These are phyloP conservation scores for Cyclostephanos tholiformis DNA, from an alignment of 108 stramenopile species.

Conservation along the genomic window DNA sequence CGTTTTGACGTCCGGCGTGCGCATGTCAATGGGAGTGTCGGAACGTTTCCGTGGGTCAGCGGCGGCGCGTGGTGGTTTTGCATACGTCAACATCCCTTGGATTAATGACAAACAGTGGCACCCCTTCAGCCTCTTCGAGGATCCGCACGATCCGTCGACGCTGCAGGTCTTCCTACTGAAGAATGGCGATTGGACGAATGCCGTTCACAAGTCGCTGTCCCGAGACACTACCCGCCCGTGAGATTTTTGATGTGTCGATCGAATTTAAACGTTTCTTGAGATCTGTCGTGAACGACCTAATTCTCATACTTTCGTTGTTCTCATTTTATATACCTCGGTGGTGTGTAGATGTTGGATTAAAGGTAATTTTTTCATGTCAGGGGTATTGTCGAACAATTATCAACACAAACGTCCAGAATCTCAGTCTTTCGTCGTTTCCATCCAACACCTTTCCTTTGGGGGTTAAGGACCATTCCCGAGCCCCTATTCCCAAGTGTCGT, in stretches of 20 bases:
- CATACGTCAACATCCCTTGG: conserved; percentile 49
- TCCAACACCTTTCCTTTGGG: too few relatives aligned
- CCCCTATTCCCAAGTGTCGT: conserved; percentile 38
- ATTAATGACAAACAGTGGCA: conserved; percentile 53
- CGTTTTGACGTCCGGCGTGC: conserved; percentile 43
- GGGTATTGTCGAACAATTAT: too few relatives aligned
- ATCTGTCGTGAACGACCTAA: not conserved
- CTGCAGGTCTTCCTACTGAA: conserved; percentile 52
- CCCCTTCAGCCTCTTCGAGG: conserved; percentile 49
- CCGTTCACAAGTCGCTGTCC: conserved; percentile 14
- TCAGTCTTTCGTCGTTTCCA: too few relatives aligned
- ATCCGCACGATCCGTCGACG: conserved; percentile 26
- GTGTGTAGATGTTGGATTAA: conserved; percentile 37
- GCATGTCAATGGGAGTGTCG: conserved; percentile 45
- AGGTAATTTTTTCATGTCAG: too few relatives aligned
- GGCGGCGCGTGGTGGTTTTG: conserved; percentile 19
- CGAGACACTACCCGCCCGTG: conserved; percentile 9
- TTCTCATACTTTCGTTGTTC: not conserved
- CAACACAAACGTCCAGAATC: too few relatives aligned
- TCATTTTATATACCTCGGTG: conserved; percentile 10
- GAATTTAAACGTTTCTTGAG: not conserved
- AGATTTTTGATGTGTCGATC: not conserved
- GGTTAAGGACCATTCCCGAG: conserved; percentile 53
- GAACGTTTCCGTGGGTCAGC: conserved; percentile 20
- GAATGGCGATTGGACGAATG: too few relatives aligned